Conservation (phyloP, 495 filamentous ascomycete genomes). For the Hyphodiscus hymeniophilus region DNA sequence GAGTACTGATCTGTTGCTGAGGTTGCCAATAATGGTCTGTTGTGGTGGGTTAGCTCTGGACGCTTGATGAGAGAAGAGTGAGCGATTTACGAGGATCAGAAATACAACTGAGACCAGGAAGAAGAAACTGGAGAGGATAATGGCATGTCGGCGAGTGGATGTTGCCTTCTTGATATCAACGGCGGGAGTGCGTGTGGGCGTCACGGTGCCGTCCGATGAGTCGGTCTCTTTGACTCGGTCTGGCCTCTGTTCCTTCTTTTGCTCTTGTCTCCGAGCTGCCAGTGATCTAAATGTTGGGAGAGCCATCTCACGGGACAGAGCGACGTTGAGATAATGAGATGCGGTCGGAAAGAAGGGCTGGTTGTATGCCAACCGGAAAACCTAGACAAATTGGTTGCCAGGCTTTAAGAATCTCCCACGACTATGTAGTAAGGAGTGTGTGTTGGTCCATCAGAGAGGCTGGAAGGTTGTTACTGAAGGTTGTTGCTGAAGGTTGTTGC, state of each 20-base stretch:
- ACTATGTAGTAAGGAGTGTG: too few relatives aligned
- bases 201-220: slow-evolving; percentile 10
- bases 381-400: too few relatives aligned
- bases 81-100: slow-evolving; percentile 51
- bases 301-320: slow-evolving; percentile 18
- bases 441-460: too few relatives aligned
- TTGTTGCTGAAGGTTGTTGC: too few relatives aligned
- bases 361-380: too few relatives aligned
- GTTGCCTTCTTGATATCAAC: slow-evolving; percentile 45
- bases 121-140: slow-evolving; percentile 54
- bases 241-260: slow-evolving; percentile 9
- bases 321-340: too few relatives aligned
- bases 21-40: slow-evolving; percentile 63
- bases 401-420: too few relatives aligned
- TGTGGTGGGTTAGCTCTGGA: slow-evolving; percentile 8
- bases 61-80: neutral
- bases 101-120: slow-evolving; percentile 71
- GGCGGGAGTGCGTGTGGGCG: slow-evolving; percentile 6
- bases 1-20: slow-evolving; percentile 48
- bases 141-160: slow-evolving; percentile 41
- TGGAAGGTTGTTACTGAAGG: too few relatives aligned
- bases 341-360: too few relatives aligned
- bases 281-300: slow-evolving; percentile 25
- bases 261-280: slow-evolving; percentile 9
- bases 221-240: slow-evolving; percentile 8